Percentiles rank a stretch among this genome's conserved stretches.
Conservation (phyloP, 129 eudicot genomes). For the Calendula officinalis region DNA sequence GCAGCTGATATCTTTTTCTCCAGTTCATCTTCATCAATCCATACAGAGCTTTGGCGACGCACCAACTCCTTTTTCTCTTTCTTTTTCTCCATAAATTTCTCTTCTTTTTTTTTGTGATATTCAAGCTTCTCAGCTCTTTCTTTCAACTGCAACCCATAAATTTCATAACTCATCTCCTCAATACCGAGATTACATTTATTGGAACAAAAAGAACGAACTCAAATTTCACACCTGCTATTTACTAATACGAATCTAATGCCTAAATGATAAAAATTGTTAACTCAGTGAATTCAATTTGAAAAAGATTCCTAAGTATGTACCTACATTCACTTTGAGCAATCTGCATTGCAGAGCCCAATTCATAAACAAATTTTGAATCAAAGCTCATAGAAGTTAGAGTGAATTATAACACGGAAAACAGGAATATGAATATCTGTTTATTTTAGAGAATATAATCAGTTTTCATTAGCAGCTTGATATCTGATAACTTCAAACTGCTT, state of each 20-base stretch:
- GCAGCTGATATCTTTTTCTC: slow-evolving; percentile 41
- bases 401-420: not conserved
- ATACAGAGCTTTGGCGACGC: slow-evolving; percentile 55
- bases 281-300: not conserved
- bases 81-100: slow-evolving; percentile 44
- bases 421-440: no score
- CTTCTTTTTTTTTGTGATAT: slow-evolving; percentile 60
- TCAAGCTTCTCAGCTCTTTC: slow-evolving; percentile 74
- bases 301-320: not conserved
- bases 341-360: not conserved
- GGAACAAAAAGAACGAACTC: not conserved
- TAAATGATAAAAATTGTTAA: not conserved
- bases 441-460: no score
- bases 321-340: slow-evolving; percentile 8
- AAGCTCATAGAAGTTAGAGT: not conserved
- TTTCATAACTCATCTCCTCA: no score
- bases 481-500: no score
- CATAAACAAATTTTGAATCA: not conserved
- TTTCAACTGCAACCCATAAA: slow-evolving; percentile 44
- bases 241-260: not conserved
- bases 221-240: not conserved
- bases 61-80: slow-evolving; percentile 48
- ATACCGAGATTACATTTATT: not conserved
- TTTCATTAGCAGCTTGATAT: no score
- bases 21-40: slow-evolving; percentile 63